phyloP scores from a whole-genome alignment of 1,284 basidiomycete species.

The Fomitopsis schrenkii region DNA sequence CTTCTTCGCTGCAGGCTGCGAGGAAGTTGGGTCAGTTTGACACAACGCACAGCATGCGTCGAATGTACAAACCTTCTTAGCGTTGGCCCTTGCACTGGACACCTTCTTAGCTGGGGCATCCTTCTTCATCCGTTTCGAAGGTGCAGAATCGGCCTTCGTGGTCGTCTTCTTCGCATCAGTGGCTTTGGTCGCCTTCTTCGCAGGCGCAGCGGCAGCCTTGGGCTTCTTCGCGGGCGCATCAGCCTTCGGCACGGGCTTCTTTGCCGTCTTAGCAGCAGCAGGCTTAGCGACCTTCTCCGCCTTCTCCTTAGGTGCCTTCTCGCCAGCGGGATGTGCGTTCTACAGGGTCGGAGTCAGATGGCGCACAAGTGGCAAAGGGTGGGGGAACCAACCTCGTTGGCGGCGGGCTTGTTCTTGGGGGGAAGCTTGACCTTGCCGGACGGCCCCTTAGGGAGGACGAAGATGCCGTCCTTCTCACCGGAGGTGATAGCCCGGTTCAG shows the following conservation, averaged over 20 bases:
- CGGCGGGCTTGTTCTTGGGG: slow-evolving; percentile 42
- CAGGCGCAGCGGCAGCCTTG: slow-evolving; percentile 13
- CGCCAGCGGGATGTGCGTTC: neutral
- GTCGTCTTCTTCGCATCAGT: slow-evolving; percentile 15
- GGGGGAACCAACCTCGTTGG: slow-evolving; percentile 52
- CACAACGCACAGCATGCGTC: neutral
- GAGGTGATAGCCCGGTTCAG: slow-evolving; percentile 78
- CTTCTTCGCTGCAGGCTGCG: slow-evolving; percentile 23
- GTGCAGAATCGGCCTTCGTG: slow-evolving; percentile 18
- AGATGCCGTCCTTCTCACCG: slow-evolving; percentile 77
- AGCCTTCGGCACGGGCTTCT: slow-evolving; percentile 27
- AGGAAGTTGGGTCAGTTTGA: slow-evolving; percentile 1
- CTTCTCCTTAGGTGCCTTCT: neutral
- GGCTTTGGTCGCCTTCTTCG: slow-evolving; percentile 19
- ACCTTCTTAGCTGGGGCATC: slow-evolving; percentile 36
- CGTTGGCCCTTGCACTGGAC: slow-evolving; percentile 23
- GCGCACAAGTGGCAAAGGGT: no score
- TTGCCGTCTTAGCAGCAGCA: slow-evolving; percentile 21
- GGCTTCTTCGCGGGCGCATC: slow-evolving; percentile 10
- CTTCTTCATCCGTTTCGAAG: slow-evolving; percentile 26
- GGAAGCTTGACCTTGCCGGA: slow-evolving; percentile 40
- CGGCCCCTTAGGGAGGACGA: slow-evolving; percentile 82
- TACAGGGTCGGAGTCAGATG: neutral
- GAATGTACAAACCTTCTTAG: slow-evolving; percentile 29
- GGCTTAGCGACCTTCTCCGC: neutral